Conservation (phyloP, 495 filamentous ascomycete species). For the Aspergillus cavernicola region DNA sequence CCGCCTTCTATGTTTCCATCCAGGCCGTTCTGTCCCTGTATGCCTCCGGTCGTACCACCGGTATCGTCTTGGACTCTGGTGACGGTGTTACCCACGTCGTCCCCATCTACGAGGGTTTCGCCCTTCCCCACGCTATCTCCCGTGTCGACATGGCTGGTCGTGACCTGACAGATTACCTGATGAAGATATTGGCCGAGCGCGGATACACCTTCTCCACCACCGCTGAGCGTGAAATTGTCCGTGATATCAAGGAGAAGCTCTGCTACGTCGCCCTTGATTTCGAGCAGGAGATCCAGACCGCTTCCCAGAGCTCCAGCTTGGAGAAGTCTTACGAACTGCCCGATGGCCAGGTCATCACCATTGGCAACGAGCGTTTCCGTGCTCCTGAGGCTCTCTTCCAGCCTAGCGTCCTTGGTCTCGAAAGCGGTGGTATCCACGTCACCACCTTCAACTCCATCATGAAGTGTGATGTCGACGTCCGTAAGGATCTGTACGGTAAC, state of each 20-base stretch:
- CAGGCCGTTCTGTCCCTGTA: constrained; percentile 99
- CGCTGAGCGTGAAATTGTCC: constrained; percentile 99
- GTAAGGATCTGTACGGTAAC: constrained; percentile 99
- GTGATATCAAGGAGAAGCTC: constrained; percentile 99
- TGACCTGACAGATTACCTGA: constrained; percentile 99
- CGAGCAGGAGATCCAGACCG: constrained; percentile 99
- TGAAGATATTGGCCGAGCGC: constrained; percentile 99
- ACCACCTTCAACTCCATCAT: constrained; percentile 99
- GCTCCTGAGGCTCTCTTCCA: constrained; percentile 99
- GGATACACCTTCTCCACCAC: constrained; percentile 99
- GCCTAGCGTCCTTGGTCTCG: constrained; percentile 95
- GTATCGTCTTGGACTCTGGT: constrained; percentile 99
- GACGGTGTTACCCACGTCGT: constrained; percentile 99
- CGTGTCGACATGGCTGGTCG: constrained; percentile 99
- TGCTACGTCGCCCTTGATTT: constrained; percentile 99
- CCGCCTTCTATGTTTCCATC: constrained; percentile 99
- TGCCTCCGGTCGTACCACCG: constrained; percentile 99
- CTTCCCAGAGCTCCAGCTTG: constrained; percentile 93
- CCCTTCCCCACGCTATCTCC: constrained; percentile 97
- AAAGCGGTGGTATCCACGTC: constrained; percentile 98
- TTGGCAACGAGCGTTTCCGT: constrained; percentile 99
- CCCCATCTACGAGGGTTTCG: constrained; percentile 99
- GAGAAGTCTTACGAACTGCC: constrained; percentile 99
- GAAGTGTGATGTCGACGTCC: constrained; percentile 99
- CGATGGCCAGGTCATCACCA: constrained; percentile 99